Conservation (phyloP, 805 yeast species). For the Isabelozyma gotoi region DNA sequence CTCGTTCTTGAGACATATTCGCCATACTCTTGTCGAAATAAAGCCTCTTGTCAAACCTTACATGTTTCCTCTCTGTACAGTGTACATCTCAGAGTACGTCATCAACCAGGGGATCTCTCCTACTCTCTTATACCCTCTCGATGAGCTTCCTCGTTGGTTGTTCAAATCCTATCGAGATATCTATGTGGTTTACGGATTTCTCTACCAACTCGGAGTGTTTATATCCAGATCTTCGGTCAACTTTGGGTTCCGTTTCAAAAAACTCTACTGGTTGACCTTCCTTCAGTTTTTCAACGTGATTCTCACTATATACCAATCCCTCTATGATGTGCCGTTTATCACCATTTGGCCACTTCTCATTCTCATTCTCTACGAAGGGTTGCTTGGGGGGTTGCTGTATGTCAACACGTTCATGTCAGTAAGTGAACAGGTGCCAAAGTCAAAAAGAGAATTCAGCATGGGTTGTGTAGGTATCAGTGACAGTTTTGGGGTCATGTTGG, state of each 20-base stretch:
- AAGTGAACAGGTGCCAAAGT: constrained; percentile 51
- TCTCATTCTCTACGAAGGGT: constrained; percentile 80
- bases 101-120: constrained; percentile 94
- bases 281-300: constrained; percentile 67
- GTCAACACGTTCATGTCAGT: constrained; percentile 85
- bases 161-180: constrained; percentile 75
- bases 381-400: constrained; percentile 87
- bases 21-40: constrained; percentile 24
- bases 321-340: constrained; percentile 54
- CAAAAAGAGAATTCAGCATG: constrained; percentile 36
- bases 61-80: constrained; percentile 82
- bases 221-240: constrained; percentile 83
- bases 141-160: constrained; percentile 56
- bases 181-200: constrained; percentile 86
- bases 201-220: constrained; percentile 91
- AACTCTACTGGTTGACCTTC: constrained; percentile 59
- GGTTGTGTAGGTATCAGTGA: constrained; percentile 47
- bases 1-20: constrained; percentile 12
- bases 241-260: constrained; percentile 54
- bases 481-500: constrained; percentile 82
- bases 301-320: constrained; percentile 62
- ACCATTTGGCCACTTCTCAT: constrained; percentile 61
- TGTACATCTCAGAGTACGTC: constrained; percentile 81
- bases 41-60: constrained; percentile 56
- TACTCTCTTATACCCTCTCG: constrained; percentile 75